Base-by-base conservation (phyloP, 1,284 basidiomycete genomes). In the Trametes hirsuta region DNA sequence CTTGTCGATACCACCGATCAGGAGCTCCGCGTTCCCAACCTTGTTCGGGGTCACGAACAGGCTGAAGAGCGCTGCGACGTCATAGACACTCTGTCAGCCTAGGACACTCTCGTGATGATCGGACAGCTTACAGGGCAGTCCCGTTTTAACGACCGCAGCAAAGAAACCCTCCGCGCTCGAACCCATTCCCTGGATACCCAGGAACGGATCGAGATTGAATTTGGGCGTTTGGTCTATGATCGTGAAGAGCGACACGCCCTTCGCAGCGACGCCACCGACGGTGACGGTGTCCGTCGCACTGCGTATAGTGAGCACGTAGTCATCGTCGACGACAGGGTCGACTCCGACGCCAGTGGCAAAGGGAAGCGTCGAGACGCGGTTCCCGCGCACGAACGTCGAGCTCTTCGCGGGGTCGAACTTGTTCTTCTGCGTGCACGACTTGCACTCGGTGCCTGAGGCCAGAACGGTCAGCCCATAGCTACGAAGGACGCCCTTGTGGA, bases 321-420 rank as follows among this genome's bases (percentile, higher is more conserved):
- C 69, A 52, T 72, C 74, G 35, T 77, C 75, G 14, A 82, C 72
- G 9, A 84, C 81, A 9, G 84, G 84, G 64, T 83, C 81, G 4
- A 85, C 83, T 30, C 83, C 82, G 41, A 82, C 82, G 18, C 84
- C 83, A 1, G 84, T 85, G 11, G 75, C 74, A 66, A 86, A 85
- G 10, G 76, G 78, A 54, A 83, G 79, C 18, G 74, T 75, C 42
- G 65, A 71, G 2, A 73, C 76, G 21, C 71, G 69, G 42, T 77
- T 76, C 6, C 74, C 75, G 64, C 80, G 77, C 18, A 79, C 72
- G 61, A 81, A 85, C 0, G 83, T 84, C 8, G 79, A 79, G 62
- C 81, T 83, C 66, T 77, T 75, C 0, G 74, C 71, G 0, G 78
- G 65, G 66, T 84, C 74, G 64, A 85, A 85, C 61, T 80, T 72